These are phyloP conservation scores for Lolium rigidum DNA, from an alignment of 176 grass and related monocot genomes.

Conservation along the genomic window DNA sequence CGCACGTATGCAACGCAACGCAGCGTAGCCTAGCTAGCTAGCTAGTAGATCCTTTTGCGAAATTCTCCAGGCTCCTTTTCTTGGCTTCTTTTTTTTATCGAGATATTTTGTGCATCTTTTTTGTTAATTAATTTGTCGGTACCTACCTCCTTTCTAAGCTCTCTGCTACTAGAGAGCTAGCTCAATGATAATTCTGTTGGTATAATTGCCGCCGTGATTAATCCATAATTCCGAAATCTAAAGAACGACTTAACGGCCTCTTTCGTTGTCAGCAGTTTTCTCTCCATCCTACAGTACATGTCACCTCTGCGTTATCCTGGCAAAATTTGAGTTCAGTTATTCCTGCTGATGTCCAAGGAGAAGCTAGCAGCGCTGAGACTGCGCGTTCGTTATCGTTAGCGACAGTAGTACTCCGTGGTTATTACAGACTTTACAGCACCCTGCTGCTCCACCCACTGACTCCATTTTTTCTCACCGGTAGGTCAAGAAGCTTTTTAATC, in stretches of 20 bases:
- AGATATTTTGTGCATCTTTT: constrained; percentile 54
- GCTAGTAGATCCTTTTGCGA: constrained; percentile 59
- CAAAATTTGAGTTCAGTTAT: neutral
- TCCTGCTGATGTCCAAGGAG: neutral
- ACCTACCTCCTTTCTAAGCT: constrained; percentile 52
- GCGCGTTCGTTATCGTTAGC: constrained; percentile 7
- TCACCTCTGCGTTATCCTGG: neutral
- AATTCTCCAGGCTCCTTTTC: constrained; percentile 45
- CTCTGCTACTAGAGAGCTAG: constrained; percentile 36
- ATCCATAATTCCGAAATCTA: neutral
- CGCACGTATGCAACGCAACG: constrained; percentile 31
- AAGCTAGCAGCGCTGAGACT: neutral
- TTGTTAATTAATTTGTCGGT: constrained; percentile 66
- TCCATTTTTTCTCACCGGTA: constrained; percentile 9
- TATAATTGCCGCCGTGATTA: constrained; percentile 50
- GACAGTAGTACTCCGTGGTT: neutral
- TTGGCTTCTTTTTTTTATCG: neutral
- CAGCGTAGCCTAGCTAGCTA: neutral
- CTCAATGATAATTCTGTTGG: constrained; percentile 63
- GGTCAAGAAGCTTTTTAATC: constrained; percentile 44
- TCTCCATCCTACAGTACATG: neutral
- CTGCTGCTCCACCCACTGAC: constrained; percentile 18
- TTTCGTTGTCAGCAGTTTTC: neutral
- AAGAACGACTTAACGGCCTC: neutral
- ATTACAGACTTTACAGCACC: neutral